Percentiles rank a stretch among this genome's conserved stretches.
Conservation (phyloP, 75 land plant species). For the Selaginella moellendorffii region DNA sequence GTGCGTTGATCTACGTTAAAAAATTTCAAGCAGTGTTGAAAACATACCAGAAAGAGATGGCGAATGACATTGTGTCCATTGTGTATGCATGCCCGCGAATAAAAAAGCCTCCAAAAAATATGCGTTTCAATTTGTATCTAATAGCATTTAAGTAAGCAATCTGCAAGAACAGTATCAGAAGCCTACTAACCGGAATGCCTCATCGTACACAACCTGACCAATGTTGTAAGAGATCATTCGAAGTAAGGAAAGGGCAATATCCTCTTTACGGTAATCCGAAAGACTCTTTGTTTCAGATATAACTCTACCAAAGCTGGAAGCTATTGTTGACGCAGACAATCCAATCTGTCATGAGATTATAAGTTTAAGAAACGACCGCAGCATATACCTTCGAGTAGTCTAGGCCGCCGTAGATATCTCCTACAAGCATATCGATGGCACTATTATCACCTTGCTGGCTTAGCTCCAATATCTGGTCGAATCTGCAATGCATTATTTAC, state of each 20-base stretch:
- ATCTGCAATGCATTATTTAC: constrained; percentile 53
- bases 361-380: neutral
- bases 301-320: constrained; percentile 97
- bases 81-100: constrained; percentile 99
- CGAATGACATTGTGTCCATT: constrained; percentile 99
- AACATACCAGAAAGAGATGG: constrained; percentile 74
- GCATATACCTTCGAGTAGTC: constrained; percentile 68
- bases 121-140: constrained; percentile 81
- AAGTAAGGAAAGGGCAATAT: constrained; percentile 67
- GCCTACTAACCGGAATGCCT: neutral
- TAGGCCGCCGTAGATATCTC: constrained; percentile 88
- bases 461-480: constrained; percentile 87
- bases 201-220: constrained; percentile 93
- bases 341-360: constrained; percentile 47
- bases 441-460: constrained; percentile 83
- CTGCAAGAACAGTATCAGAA: constrained; percentile 22
- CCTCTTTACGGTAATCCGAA: constrained; percentile 76
- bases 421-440: constrained; percentile 91
- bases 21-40: neutral
- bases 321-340: constrained; percentile 76
- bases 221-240: constrained; percentile 97
- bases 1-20: neutral
- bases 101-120: constrained; percentile 97
- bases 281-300: constrained; percentile 69
- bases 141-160: constrained; percentile 85